Base-by-base conservation (phyloP, 768 basidiomycete species). In the Macrolepiota dolichaula region DNA sequence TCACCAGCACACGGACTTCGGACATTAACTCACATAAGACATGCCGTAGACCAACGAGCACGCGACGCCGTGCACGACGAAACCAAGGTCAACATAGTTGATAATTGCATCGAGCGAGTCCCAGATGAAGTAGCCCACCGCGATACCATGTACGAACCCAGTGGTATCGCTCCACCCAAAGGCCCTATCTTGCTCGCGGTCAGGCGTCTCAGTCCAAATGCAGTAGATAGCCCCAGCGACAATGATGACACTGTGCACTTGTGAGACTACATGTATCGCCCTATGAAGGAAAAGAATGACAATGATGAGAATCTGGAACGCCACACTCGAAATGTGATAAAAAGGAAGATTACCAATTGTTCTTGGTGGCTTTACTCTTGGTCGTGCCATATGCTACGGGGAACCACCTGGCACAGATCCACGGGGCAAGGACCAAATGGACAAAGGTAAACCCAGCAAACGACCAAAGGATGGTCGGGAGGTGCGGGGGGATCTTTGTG, bases 51-150 rank as follows among this genome's bases (percentile, higher is more conserved):
- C 85, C 22, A 76, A 64, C 4, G 87, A 75, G 69, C 91, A 95
- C 0, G 82, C 79, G 2, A 86, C 61, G 76, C 92, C 94, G 67
- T 96, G 94, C 15, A 88, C 64, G 1, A 94, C 84, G 65, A 94
- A 94, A 7, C 90, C 92, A 3, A 85, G 53, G 59, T 90, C 87
- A 52, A 81, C 79, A 66, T 82, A 89, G 71, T 92, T 86, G 55
- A 88, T 56, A 24, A 87, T 72, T 6, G 86, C 83, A 71, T 93
- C 91, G 27, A 91, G 60, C 0, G 81, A 80, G 68, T 96, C 94
- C 94, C 94, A 96, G 19, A 94, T 64, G 71, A 96, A 95, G 68
- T 88, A 89, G 4, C 88, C 93, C 53, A 81, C 79, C 32, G 90
- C 85, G 51, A 96, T 79, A 24, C 89, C 89, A 65, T 85, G 76